Percentiles rank a stretch among this genome's conserved stretches.
These are phyloP conservation scores for Intubia oerlemansii DNA, from an alignment of 2,329 filamentous ascomycete species.

Conservation along the genomic window DNA sequence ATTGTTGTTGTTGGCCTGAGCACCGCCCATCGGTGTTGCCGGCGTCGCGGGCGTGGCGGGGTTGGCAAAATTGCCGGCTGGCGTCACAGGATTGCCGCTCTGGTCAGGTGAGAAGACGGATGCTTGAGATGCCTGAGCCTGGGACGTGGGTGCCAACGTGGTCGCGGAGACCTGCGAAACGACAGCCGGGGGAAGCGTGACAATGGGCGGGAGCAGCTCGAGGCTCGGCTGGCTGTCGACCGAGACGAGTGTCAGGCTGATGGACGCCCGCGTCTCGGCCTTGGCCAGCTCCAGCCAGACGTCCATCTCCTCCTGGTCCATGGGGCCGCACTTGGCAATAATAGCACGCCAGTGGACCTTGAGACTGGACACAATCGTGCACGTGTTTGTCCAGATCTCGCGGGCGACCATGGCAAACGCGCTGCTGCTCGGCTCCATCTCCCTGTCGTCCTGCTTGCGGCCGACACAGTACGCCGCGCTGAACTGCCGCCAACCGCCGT, in stretches of 20 bases:
- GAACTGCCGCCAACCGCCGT: conserved; percentile 49
- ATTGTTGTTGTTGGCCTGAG: neutral
- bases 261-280: conserved; percentile 25
- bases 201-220: conserved; percentile 34
- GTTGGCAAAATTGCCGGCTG: conserved; percentile 18
- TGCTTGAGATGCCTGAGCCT: too few relatives aligned
- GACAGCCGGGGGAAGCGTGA: conserved; percentile 24
- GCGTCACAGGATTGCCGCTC: conserved; percentile 26
- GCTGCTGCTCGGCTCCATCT: too few relatives aligned
- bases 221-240: conserved; percentile 44
- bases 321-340: conserved; percentile 47
- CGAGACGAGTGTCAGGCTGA: conserved; percentile 37
- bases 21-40: conserved; percentile 8
- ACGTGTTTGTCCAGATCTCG: conserved; percentile 61
- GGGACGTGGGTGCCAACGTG: conserved; percentile 49
- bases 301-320: conserved; percentile 44
- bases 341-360: conserved; percentile 61
- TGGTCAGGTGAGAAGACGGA: conserved; percentile 39
- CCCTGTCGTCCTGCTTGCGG: conserved; percentile 30
- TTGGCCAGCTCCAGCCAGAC: conserved; percentile 32
- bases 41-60: conserved; percentile 5
- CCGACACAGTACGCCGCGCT: conserved; percentile 53
- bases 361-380: conserved; percentile 47
- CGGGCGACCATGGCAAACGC: conserved; percentile 41
- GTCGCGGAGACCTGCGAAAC: conserved; percentile 22